Evolutionary conservation across 129 eudicot species (phyloP).

Genomic region (Dittrichia graveolens): DNA sequence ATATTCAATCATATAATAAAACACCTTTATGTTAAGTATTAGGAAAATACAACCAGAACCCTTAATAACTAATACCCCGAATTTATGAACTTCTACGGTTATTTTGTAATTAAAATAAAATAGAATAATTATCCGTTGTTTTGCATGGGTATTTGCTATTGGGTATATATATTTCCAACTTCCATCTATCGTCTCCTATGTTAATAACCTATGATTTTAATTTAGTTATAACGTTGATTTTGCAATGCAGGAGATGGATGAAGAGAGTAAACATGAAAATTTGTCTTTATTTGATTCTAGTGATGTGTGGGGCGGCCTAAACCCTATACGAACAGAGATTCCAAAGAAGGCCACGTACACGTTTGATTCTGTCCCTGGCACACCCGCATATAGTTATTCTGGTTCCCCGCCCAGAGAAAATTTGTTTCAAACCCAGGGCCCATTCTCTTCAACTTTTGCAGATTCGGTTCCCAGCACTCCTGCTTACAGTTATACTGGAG

Average conservation of each 20-base stretch:
- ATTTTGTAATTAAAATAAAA: no score
- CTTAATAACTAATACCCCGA: no score
- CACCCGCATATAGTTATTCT: slow-evolving; percentile 49
- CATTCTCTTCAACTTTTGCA: slow-evolving; percentile 62
- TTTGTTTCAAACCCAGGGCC: slow-evolving; percentile 51
- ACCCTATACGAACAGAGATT: slow-evolving; percentile 61
- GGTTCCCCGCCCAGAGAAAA: slow-evolving; percentile 45
- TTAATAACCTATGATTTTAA: neutral
- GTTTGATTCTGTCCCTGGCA: slow-evolving; percentile 78
- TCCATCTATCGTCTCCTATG: no score
- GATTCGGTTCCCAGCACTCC: slow-evolving; percentile 93
- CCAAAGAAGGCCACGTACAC: slow-evolving; percentile 48
- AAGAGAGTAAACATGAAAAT: neutral
- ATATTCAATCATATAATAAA: no score
- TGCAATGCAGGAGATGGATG: slow-evolving; percentile 14
- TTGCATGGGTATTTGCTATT: no score
- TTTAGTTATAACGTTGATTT: neutral
- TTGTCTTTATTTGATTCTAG: slow-evolving; percentile 11
- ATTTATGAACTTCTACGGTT: no score
- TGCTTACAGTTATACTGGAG: slow-evolving; percentile 41
- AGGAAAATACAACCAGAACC: no score
- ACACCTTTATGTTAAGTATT: no score
- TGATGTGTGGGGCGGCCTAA: slow-evolving; percentile 58
- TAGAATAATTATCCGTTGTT: no score
- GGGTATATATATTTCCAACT: no score